Conservation (phyloP, 345 rosid species). For the Pistacia vera region DNA sequence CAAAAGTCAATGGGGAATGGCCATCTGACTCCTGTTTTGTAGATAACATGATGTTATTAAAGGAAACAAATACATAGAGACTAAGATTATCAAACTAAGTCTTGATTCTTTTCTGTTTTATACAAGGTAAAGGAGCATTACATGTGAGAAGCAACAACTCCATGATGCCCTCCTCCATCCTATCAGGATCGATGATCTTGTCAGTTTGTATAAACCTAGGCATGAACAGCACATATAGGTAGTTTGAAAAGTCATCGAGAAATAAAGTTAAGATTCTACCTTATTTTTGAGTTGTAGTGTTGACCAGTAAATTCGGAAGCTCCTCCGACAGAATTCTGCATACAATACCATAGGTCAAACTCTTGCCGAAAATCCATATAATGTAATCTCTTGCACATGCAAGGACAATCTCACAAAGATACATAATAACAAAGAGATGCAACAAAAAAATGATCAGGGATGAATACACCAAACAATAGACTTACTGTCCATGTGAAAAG, state of each 20-base stretch:
- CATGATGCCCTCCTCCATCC: conserved; percentile 75
- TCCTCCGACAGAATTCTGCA: conserved; percentile 94
- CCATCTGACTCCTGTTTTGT: conserved; percentile 62
- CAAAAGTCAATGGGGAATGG: conserved; percentile 61
- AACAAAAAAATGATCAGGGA: background rate
- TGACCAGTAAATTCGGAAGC: conserved; percentile 78
- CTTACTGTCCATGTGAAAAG: conserved; percentile 97
- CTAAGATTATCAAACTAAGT: no score
- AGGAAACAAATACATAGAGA: background rate
- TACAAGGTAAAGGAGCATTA: conserved; percentile 33
- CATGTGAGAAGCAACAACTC: conserved; percentile 81
- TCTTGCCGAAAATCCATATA: no score
- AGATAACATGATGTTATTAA: conserved; percentile 2
- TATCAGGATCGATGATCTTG: conserved; percentile 29
- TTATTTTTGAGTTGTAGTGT: conserved; percentile 72
- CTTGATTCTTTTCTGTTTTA: background rate
- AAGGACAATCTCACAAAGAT: no score
- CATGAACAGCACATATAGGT: background rate
- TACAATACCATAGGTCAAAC: conserved; percentile 12
- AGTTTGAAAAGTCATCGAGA: background rate
- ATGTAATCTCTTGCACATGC: no score
- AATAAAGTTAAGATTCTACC: conserved; percentile 36
- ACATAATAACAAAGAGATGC: background rate
- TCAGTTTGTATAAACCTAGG: conserved; percentile 18
- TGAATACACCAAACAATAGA: background rate